Base-by-base conservation (phyloP, 2,329 filamentous ascomycete genomes). In the Rugonectria rugulosa region DNA sequence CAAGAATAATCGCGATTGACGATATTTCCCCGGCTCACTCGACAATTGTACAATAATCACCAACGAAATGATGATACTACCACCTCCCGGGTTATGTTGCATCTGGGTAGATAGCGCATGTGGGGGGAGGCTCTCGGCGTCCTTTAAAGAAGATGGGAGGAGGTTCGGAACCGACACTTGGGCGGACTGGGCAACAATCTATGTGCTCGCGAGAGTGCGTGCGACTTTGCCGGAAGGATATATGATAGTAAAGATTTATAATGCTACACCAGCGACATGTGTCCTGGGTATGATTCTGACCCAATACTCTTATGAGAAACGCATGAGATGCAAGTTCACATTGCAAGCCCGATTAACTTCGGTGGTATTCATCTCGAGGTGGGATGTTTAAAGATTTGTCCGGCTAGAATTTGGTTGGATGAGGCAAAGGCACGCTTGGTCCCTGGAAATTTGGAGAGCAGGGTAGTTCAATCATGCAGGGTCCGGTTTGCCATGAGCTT, bases 11-110 rank as follows among this genome's bases (percentile, higher is more conserved):
- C 29, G 29, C 43, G 8, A 12, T 40, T 53, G 51, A 61, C 45
- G 47, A 59, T 55, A 59, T 60, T 61, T 23, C 37, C n/a, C 45
- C 46, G 50, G 58, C 56, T 51, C 31, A 48, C 52, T 61, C 57
- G 57, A 58, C 56, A 67, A 63, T 60, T 71, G 69, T 70, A 70
- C 64, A 69, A 71, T 68, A 71, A 51, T 32, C 42, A 50, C 19
- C 38, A 62, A 63, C 56, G 66, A 71, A 60, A 63, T 68, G 64
- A 72, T 66, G 67, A 72, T 65, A 61, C 54, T 53, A 63, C 51
- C 52, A 63, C 63, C 63, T 59, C 56, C 54, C 63, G 54, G n/a
- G 62, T 65, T 59, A 51, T 54, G 64, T 70, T 59, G 56, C 64
- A 67, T 63, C 60, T 65, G 52, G 61, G 61, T 67, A 66, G 57